phyloP scores from a whole-genome alignment of 305 asterid species.

The Fraxinus xanthoxyloides region DNA sequence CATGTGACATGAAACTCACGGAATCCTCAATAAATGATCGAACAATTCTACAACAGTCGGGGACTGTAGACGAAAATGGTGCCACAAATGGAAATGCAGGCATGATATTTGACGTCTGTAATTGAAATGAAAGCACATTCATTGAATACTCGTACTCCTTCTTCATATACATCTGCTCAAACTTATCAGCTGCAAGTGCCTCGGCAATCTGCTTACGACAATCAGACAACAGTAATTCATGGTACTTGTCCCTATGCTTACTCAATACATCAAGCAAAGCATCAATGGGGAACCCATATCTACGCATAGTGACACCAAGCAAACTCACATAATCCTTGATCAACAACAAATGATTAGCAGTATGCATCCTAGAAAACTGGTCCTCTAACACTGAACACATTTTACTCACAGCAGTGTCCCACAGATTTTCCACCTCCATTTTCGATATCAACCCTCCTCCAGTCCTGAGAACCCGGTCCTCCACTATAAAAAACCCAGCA shows the following conservation, averaged over 20 bases:
- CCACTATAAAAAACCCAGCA: slow-evolving; percentile 88
- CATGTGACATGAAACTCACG: slow-evolving; percentile 90
- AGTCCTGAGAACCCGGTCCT: slow-evolving; percentile 86
- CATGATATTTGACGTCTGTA: slow-evolving; percentile 87
- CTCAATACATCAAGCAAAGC: slow-evolving; percentile 88
- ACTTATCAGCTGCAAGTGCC: slow-evolving; percentile 85
- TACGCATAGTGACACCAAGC: slow-evolving; percentile 89
- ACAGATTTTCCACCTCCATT: slow-evolving; percentile 87
- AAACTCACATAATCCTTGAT: slow-evolving; percentile 95
- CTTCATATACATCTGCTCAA: slow-evolving; percentile 98
- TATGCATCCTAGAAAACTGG: slow-evolving; percentile 96
- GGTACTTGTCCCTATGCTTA: slow-evolving; percentile 92
- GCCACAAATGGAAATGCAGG: slow-evolving; percentile 97
- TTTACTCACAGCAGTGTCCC: slow-evolving; percentile 96
- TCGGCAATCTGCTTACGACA: slow-evolving; percentile 88
- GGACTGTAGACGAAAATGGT: slow-evolving; percentile 88
- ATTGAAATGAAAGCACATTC: slow-evolving; percentile 92
- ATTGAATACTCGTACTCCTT: slow-evolving; percentile 88
- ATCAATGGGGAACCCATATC: slow-evolving; percentile 87
- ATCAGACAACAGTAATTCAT: slow-evolving; percentile 81
- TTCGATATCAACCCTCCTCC: slow-evolving; percentile 86
- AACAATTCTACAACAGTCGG: slow-evolving; percentile 95
- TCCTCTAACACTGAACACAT: slow-evolving; percentile 97
- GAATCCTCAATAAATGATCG: slow-evolving; percentile 93
- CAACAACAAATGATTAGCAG: slow-evolving; percentile 94